phyloP scores from a whole-genome alignment of 116 monocot genomes.

The Papilionanthe hybrid region DNA sequence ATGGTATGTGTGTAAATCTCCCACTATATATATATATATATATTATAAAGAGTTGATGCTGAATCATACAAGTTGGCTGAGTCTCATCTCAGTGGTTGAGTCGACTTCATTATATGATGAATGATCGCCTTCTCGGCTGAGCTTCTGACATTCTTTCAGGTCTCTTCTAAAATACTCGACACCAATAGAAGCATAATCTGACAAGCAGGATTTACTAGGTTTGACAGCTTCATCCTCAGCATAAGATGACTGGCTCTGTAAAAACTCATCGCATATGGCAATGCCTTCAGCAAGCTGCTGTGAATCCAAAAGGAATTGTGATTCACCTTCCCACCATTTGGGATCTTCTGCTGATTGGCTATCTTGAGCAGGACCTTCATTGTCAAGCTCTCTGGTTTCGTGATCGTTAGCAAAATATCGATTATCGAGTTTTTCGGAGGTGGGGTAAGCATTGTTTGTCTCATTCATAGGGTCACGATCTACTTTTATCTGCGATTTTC shows the following conservation, averaged over 20 bases:
- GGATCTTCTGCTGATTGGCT: constrained; percentile 39
- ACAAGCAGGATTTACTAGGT: constrained; percentile 38
- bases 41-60: neutral
- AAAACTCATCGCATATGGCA: constrained; percentile 82
- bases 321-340: constrained; percentile 91
- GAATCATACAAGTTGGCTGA: constrained; percentile 81
- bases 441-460: neutral
- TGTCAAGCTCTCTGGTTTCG: constrained; percentile 23
- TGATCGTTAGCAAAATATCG: neutral
- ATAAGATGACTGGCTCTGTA: constrained; percentile 74
- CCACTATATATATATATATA: too few species aligned
- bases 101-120: constrained; percentile 31
- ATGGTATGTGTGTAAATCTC: too few species aligned
- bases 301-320: constrained; percentile 74
- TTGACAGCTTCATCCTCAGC: constrained; percentile 45
- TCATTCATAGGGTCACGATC: neutral
- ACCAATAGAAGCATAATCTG: constrained; percentile 70
- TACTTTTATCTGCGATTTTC: constrained; percentile 4
- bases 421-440: neutral
- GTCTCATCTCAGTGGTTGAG: constrained; percentile 52
- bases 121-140: constrained; percentile 15
- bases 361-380: constrained; percentile 26
- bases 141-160: constrained; percentile 71
- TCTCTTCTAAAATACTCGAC: constrained; percentile 65
- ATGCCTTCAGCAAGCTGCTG: constrained; percentile 88